Evolutionary conservation across 225 moss, liverwort and hornwort species (phyloP).

Genomic region (Neckera pumila): DNA sequence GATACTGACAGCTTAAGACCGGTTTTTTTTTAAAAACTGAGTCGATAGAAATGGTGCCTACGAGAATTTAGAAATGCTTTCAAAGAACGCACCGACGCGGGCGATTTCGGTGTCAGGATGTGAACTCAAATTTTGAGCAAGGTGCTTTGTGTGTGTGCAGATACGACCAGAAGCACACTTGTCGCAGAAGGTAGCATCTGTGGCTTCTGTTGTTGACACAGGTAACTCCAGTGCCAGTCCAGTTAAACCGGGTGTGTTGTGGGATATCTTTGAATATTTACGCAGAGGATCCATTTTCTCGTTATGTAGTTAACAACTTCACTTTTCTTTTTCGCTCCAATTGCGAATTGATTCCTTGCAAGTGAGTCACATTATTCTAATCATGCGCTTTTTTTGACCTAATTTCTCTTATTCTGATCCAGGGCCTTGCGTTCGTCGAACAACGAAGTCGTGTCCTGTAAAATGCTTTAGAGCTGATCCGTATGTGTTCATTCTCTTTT

Average conservation of each 20-base stretch:
- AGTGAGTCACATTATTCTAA: neutral
- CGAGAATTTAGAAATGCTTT: neutral
- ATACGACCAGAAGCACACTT: neutral
- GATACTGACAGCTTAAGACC: neutral
- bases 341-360: neutral
- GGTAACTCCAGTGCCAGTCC: neutral
- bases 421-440: constrained; percentile 22
- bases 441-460: constrained; percentile 22
- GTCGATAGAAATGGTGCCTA: neutral
- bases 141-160: constrained; percentile 3
- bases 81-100: no score
- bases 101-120: neutral
- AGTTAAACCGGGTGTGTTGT: neutral
- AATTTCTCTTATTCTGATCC: neutral
- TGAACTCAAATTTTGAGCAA: neutral
- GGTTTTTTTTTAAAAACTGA: neutral
- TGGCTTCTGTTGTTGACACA: constrained; percentile 2
- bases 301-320: neutral
- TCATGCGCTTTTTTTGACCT: neutral
- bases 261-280: neutral
- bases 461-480: constrained; percentile 53
- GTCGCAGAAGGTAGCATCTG: neutral
- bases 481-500: neutral
- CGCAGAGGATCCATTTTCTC: neutral
- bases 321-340: neutral